Percentiles rank a stretch among this genome's conserved stretches.
Conservation (phyloP, 2,329 filamentous ascomycete species). For the Beauveria medogensis region DNA sequence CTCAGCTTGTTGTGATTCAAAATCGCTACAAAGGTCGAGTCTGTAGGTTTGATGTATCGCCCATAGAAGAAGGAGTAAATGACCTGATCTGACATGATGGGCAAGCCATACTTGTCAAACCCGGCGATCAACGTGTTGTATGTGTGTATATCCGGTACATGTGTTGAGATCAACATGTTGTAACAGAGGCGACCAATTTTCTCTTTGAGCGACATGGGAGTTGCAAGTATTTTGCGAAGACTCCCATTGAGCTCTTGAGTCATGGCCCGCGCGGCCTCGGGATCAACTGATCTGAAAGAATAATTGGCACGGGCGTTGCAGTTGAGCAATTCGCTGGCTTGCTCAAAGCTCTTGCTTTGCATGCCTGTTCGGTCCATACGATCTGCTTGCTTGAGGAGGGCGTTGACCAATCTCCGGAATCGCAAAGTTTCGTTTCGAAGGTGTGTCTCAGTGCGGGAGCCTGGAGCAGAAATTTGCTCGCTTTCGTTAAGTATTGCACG, state of each 20-base stretch:
- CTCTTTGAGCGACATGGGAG: conserved; percentile 22
- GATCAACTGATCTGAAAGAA: conserved; percentile 23
- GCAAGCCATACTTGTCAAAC: conserved; percentile 46
- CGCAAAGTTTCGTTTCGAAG: conserved; percentile 20
- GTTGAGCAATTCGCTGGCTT: conserved; percentile 19
- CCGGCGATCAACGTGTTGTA: conserved; percentile 64
- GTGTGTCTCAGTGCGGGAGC: conserved; percentile 19
- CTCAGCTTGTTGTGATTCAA: conserved; percentile 41
- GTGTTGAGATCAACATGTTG: conserved; percentile 55
- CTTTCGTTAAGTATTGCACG: conserved; percentile 22
- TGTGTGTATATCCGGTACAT: conserved; percentile 58
- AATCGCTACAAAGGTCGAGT: conserved; percentile 40
- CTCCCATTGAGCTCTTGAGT: conserved; percentile 22
- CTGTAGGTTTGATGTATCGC: conserved; percentile 37
- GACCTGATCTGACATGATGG: conserved; percentile 44
- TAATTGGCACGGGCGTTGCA: conserved; percentile 15
- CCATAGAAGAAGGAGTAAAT: conserved; percentile 41
- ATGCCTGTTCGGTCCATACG: conserved; percentile 16
- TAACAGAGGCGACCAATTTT: conserved; percentile 43
- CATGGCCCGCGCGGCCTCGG: conserved; percentile 18
- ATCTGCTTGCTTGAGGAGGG: conserved; percentile 23
- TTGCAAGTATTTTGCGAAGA: conserved; percentile 22
- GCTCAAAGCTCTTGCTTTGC: conserved; percentile 21
- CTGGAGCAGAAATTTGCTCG: conserved; percentile 13
- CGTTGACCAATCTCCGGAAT: conserved; percentile 21